These are phyloP conservation scores for Thielaviopsis ethacetica DNA, from an alignment of 2,329 filamentous ascomycete species.

Conservation along the genomic window DNA sequence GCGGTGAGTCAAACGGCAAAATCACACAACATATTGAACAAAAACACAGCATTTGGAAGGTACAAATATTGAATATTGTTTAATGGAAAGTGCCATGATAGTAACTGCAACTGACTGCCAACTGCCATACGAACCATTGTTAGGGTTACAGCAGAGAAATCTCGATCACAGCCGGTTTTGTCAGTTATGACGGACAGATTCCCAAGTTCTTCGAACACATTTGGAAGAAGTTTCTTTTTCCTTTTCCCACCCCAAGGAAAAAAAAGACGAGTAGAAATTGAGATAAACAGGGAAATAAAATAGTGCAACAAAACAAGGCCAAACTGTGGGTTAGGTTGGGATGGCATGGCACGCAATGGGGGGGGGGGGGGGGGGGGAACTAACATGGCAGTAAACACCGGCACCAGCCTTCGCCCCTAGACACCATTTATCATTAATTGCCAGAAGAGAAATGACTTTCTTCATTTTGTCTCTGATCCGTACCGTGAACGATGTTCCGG, in stretches of 20 bases:
- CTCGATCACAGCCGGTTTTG: neutral
- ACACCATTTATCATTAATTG: too few species aligned
- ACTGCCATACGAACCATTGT: neutral
- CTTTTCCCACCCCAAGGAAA: neutral
- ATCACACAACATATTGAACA: neutral
- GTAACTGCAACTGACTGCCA: too few species aligned
- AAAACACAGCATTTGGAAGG: neutral
- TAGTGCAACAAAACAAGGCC: neutral
- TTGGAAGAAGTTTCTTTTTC: neutral
- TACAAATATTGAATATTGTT: neutral
- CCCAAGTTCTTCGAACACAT: neutral
- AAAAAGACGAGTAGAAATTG: neutral
- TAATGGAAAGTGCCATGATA: neutral
- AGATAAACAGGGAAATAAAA: neutral
- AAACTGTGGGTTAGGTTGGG: neutral
- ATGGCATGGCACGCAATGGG: neutral
- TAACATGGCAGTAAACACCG: neutral
- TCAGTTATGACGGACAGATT: constrained; percentile 1
- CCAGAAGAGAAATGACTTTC: too few species aligned
- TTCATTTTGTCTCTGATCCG: neutral
- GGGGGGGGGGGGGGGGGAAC: too few species aligned
- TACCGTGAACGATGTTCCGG: neutral
- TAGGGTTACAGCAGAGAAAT: neutral
- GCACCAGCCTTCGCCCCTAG: neutral
- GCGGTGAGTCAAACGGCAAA: neutral